Percentiles rank a stretch among this genome's conserved stretches.
Conservation (phyloP, 176 grass and related monocot species). For the Carex littledalei region DNA sequence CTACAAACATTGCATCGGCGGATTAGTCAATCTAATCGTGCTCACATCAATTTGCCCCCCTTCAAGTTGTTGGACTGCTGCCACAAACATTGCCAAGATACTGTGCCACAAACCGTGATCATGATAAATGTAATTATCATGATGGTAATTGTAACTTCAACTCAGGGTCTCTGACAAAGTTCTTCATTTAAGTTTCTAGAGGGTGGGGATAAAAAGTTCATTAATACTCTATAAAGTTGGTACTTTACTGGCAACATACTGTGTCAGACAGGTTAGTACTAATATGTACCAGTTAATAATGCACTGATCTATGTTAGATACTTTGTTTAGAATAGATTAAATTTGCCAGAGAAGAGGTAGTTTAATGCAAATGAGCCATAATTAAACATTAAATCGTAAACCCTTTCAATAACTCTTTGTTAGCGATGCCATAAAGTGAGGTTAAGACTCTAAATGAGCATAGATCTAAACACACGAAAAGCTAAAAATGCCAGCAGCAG, state of each 20-base stretch:
- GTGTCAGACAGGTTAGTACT: not conserved
- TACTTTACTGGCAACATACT: conserved; percentile 7
- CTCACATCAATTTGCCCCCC: too few relatives aligned
- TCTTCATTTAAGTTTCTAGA: too few relatives aligned
- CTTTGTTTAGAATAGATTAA: not conserved
- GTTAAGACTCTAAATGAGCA: too few relatives aligned
- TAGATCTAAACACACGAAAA: too few relatives aligned
- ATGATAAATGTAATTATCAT: not conserved
- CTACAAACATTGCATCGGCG: too few relatives aligned
- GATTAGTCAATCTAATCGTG: too few relatives aligned
- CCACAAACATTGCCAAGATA: too few relatives aligned
- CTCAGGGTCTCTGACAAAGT: not conserved
- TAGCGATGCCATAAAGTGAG: too few relatives aligned
- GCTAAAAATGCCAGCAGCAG: too few relatives aligned
- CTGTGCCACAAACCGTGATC: too few relatives aligned
- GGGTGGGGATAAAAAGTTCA: not conserved
- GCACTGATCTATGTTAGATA: not conserved
- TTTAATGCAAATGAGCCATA: not conserved
- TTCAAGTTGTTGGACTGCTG: too few relatives aligned
- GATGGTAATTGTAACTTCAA: not conserved
- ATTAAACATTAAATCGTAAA: not conserved
- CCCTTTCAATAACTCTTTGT: too few relatives aligned
- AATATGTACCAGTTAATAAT: not conserved
- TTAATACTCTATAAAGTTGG: not conserved
- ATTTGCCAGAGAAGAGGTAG: not conserved